Evolutionary conservation across 495 filamentous ascomycete species (phyloP).

Genomic region (Apiosordaria backusii): DNA sequence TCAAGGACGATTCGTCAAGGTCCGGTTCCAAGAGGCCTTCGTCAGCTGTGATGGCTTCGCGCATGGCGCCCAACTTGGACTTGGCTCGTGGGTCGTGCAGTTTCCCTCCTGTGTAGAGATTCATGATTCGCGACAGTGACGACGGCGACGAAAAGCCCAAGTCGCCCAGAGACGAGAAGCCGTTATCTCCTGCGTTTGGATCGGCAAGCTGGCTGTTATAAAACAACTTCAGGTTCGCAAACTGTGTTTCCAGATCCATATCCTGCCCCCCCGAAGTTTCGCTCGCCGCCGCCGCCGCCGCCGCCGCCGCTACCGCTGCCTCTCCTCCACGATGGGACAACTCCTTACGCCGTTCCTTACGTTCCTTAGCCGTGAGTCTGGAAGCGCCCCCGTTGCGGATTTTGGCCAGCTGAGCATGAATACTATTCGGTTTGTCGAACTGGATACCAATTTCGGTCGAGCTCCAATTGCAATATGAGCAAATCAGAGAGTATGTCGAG

Average conservation of each 20-base stretch:
- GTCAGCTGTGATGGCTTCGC: constrained; percentile 63
- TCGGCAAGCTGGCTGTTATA: constrained; percentile 68
- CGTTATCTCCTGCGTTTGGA: constrained; percentile 45
- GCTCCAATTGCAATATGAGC: constrained; percentile 88
- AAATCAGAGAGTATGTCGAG: constrained; percentile 71
- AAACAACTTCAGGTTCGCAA: constrained; percentile 61
- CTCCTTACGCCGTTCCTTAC: constrained; percentile 45
- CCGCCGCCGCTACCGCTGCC: constrained; percentile 17
- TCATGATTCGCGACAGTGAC: constrained; percentile 84
- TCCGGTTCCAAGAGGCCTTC: constrained; percentile 64
- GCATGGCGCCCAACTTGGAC: constrained; percentile 64
- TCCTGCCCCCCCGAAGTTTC: constrained; percentile 12
- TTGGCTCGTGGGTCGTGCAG: constrained; percentile 62
- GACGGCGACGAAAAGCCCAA: constrained; percentile 73
- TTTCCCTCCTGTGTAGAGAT: constrained; percentile 69
- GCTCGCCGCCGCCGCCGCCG: constrained; percentile 16
- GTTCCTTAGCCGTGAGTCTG: constrained; percentile 39
- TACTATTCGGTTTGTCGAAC: constrained; percentile 82
- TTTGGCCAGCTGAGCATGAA: constrained; percentile 72
- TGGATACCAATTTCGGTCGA: constrained; percentile 83
- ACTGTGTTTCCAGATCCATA: constrained; percentile 46
- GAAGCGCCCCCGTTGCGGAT: constrained; percentile 51
- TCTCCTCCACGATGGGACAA: constrained; percentile 21
- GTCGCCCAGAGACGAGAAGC: constrained; percentile 53
- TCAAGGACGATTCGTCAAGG: constrained; percentile 49